These are phyloP conservation scores for Rosa persica DNA, from an alignment of 306 rosid species.

Conservation along the genomic window DNA sequence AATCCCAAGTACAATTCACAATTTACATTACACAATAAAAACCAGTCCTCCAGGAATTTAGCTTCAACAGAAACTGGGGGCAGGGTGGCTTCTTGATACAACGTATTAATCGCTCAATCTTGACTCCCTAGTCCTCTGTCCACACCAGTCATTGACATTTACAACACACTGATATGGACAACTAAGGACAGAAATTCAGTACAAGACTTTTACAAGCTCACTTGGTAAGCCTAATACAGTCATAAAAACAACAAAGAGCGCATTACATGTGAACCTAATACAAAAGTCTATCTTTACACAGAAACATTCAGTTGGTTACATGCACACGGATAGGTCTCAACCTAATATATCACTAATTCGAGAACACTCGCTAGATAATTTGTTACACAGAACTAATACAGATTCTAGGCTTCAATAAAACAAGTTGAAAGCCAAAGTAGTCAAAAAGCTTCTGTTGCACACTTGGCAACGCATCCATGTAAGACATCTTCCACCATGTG, in stretches of 20 bases:
- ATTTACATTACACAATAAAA: slow-evolving; percentile 4
- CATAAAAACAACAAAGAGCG: slow-evolving; percentile 13
- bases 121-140: not conserved
- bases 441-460: slow-evolving; percentile 25
- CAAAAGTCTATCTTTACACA: slow-evolving; percentile 24
- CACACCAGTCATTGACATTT: slow-evolving; percentile 19
- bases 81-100: slow-evolving; percentile 12
- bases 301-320: slow-evolving; percentile 13
- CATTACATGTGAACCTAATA: slow-evolving; percentile 31
- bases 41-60: slow-evolving; percentile 14
- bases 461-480: slow-evolving; percentile 36
- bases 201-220: slow-evolving; percentile 31
- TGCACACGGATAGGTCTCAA: slow-evolving; percentile 17
- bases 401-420: slow-evolving; percentile 23
- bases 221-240: slow-evolving; percentile 21
- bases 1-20: slow-evolving; percentile 5
- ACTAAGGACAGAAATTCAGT: slow-evolving; percentile 7
- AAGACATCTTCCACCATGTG: slow-evolving; percentile 40
- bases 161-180: slow-evolving; percentile 12
- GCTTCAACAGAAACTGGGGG: slow-evolving; percentile 21
- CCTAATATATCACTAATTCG: slow-evolving; percentile 1
- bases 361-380: slow-evolving; percentile 21
- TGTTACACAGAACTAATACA: slow-evolving; percentile 18
- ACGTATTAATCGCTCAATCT: not conserved
- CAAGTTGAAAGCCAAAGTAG: slow-evolving; percentile 16